These are phyloP conservation scores for Thalassiosira ordinaria DNA, from an alignment of 352 stramenopile genomes.

Conservation along the genomic window DNA sequence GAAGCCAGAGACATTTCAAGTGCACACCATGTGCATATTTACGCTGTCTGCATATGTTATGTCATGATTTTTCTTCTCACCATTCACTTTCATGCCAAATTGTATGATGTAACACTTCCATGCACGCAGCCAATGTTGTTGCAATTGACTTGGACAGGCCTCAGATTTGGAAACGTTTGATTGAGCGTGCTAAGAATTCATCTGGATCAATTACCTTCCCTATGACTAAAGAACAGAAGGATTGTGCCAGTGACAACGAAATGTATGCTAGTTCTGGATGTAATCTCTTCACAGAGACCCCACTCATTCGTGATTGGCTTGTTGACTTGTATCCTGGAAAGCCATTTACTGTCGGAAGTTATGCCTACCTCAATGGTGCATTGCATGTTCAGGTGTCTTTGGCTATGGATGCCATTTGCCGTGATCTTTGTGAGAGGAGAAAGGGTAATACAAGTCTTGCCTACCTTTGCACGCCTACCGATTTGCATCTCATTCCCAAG, in stretches of 20 bases:
- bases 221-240: conserved; percentile 70
- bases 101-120: too few species aligned
- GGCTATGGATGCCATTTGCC: conserved; percentile 87
- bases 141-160: conserved; percentile 88
- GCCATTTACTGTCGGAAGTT: conserved; percentile 87
- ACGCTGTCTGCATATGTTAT: too few species aligned
- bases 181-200: conserved; percentile 81
- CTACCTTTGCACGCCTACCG: conserved; percentile 91
- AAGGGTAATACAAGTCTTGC: conserved; percentile 82
- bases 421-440: conserved; percentile 83
- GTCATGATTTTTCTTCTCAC: too few species aligned
- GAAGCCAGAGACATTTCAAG: too few species aligned
- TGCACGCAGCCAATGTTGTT: conserved; percentile 89
- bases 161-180: conserved; percentile 87
- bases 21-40: too few species aligned
- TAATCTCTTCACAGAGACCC: conserved; percentile 89
- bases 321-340: conserved; percentile 82
- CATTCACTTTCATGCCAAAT: too few species aligned
- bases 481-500: conserved; percentile 88
- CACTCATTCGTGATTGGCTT: conserved; percentile 89
- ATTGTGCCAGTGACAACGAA: conserved; percentile 72
- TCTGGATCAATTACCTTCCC: conserved; percentile 89
- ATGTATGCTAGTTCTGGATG: conserved; percentile 80
- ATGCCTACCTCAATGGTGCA: conserved; percentile 90
- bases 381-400: conserved; percentile 89